phyloP scores from a whole-genome alignment of 2,329 filamentous ascomycete species.

The Podosphaera xanthii region DNA sequence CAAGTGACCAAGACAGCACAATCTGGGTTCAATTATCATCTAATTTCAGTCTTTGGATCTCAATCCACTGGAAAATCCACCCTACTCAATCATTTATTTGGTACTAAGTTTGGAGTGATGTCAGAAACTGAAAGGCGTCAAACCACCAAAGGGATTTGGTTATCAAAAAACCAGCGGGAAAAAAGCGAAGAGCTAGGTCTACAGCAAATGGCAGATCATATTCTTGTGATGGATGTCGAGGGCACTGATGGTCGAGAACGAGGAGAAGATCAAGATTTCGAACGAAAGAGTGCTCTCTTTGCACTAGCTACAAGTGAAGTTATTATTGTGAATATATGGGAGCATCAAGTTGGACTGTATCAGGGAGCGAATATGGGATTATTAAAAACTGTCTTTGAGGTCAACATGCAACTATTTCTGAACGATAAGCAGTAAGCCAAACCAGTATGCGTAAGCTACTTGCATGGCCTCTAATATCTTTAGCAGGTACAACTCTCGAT shows the following conservation, averaged over 20 bases:
- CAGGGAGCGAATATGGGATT: conserved; percentile 98
- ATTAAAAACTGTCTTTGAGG: conserved; percentile 96
- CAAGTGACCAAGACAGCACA: conserved; percentile 56
- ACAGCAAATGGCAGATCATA: conserved; percentile 76
- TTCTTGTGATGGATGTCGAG: conserved; percentile 97
- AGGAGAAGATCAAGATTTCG: conserved; percentile 96
- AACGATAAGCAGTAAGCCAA: conserved; percentile 68
- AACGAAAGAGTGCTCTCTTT: conserved; percentile 93
- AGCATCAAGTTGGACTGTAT: conserved; percentile 93
- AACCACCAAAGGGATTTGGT: conserved; percentile 98
- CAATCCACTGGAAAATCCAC: conserved; percentile 98
- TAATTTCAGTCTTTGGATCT: conserved; percentile 96
- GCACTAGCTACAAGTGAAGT: conserved; percentile 94
- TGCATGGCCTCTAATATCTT: conserved; percentile 2
- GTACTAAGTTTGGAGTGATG: conserved; percentile 94
- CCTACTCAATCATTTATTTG: conserved; percentile 83
- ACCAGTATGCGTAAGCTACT: not conserved
- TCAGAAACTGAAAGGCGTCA: conserved; percentile 80
- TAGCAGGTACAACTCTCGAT: conserved; percentile 57
- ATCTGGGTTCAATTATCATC: conserved; percentile 94
- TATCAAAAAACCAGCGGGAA: conserved; percentile 78
- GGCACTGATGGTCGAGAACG: conserved; percentile 90
- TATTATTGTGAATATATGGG: conserved; percentile 96
- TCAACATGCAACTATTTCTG: conserved; percentile 89
- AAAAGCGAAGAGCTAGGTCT: conserved; percentile 24